Evolutionary conservation across 164 flowering plant genomes (phyloP), one percentile per base, ranked within the genome.

Genomic region (Kalanchoe fedtschenkoi): DNA sequence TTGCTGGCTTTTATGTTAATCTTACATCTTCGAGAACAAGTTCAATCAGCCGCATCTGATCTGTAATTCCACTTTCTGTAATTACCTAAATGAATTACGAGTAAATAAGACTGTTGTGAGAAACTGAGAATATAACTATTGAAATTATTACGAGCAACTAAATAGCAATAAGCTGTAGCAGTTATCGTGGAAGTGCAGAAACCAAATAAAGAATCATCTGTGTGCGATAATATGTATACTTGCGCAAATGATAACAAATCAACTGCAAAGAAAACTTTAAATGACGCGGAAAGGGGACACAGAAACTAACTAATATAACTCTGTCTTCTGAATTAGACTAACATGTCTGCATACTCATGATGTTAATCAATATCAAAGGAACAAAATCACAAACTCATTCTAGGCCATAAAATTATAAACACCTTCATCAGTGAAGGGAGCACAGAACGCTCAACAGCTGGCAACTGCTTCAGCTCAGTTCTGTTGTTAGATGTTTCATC

Each of bases 391-490:
- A 22, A 47, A 22, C 29, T 19, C 22, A 47, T 21, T 21, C 54
- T 37, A 6, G 39, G 39, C 39, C 11, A 51, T 42, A 19, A 21
- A 51, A 28, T 19, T 19, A 51, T 51, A 14, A 16, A 8, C 19
- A 93, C 99, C 99, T 95, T 95, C 55, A 88, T 71, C 62, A 95
- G 79, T 66, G 82, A 66, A 22, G 96, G 97, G 68, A 95, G 96
- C 21, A 89, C 80, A 33, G 96, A 83, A 44, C 91, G 78, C 77
- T 95, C 96, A 66, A 95, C 87, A 4, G 91, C 79, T 28, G 99
- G 99, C 67, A 95, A 70, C 68, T 95, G 96, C 78, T 86, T 80
- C 71, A 89, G 71, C 68, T 87, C 99, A 72, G 78, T 85, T 63
- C 74, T 83, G 62, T 75, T 70, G 37, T 84, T 91, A 75, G 74